A percentile compares a stretch with the other conserved stretches of the same genome.
phyloP scores from a whole-genome alignment of 495 filamentous ascomycete genomes.

The Lasiosphaeris hirsuta region DNA sequence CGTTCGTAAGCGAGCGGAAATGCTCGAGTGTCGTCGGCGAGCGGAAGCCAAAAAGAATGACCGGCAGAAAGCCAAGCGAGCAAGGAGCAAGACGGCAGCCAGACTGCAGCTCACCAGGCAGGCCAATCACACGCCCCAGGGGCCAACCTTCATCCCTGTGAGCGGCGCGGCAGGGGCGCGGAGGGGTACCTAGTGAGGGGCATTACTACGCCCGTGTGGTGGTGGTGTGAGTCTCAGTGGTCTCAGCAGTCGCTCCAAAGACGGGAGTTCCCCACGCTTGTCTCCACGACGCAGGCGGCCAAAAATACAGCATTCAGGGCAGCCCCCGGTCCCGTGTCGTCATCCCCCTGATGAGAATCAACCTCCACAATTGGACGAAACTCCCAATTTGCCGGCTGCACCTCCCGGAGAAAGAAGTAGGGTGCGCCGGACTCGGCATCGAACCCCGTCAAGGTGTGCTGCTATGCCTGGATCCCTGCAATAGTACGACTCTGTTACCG shows the following conservation, averaged over 20 bases:
- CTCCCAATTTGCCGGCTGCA: constrained; percentile 21
- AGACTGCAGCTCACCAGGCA: too few relatives aligned
- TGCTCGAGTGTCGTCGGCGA: constrained; percentile 1
- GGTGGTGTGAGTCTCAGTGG: neutral
- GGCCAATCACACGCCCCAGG: too few relatives aligned
- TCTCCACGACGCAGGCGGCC: neutral
- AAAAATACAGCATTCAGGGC: constrained; percentile 4
- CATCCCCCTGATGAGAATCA: constrained; percentile 5
- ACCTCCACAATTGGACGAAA: neutral
- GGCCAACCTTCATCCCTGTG: too few relatives aligned
- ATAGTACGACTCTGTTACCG: constrained; percentile 15
- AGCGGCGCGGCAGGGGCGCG: too few relatives aligned
- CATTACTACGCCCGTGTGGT: neutral
- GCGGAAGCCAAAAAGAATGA: neutral
- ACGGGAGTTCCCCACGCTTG: constrained; percentile 19
- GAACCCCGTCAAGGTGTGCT: constrained; percentile 6
- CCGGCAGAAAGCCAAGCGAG: constrained; percentile 5
- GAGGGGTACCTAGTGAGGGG: too few relatives aligned
- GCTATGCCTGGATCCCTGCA: constrained; percentile 18
- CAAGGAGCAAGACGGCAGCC: neutral
- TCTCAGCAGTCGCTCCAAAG: neutral
- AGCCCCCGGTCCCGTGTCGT: constrained; percentile 10
- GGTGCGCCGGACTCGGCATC: constrained; percentile 29
- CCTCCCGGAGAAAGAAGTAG: constrained; percentile 30
- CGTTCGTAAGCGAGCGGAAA: neutral